Conservation (phyloP, 495 filamentous ascomycete species). For the Physcia stellaris region DNA sequence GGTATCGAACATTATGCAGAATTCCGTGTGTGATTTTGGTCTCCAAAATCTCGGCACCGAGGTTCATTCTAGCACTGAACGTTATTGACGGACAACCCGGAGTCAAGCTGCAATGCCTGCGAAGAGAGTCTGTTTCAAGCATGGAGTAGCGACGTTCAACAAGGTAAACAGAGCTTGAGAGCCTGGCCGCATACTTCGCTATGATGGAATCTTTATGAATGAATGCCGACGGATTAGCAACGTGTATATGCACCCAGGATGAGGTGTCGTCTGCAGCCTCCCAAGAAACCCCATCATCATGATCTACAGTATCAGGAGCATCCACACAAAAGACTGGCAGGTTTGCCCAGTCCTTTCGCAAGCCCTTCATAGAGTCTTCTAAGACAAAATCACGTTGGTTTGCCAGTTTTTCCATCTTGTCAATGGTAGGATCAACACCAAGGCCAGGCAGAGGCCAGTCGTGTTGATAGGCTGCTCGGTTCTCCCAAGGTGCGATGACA, state of each 20-base stretch:
- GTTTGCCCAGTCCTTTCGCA: constrained; percentile 59
- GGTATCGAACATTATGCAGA: constrained; percentile 55
- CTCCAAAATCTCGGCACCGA: constrained; percentile 54
- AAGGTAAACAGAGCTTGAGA: constrained; percentile 56
- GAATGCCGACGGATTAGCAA: constrained; percentile 90
- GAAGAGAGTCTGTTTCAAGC: constrained; percentile 46
- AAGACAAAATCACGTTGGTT: constrained; percentile 17
- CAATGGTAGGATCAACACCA: constrained; percentile 25
- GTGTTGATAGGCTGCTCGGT: constrained; percentile 46
- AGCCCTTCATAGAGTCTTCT: constrained; percentile 38
- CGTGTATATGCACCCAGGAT: constrained; percentile 74
- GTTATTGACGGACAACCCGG: constrained; percentile 58
- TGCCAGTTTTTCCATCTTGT: constrained; percentile 19
- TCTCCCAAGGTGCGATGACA: constrained; percentile 68
- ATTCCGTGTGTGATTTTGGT: constrained; percentile 56
- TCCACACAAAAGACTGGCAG: constrained; percentile 78
- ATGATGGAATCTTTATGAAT: constrained; percentile 42
- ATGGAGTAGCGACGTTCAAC: constrained; percentile 62
- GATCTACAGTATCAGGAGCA: constrained; percentile 51
- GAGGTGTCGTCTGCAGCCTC: constrained; percentile 44
- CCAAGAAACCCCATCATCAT: constrained; percentile 82
- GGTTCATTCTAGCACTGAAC: constrained; percentile 61
- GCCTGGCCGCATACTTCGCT: constrained; percentile 49
- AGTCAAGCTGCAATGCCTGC: constrained; percentile 54
- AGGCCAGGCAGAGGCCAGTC: constrained; percentile 45